Percentiles rank a stretch among this genome's conserved stretches.
Evolutionary conservation across 1,139 yeast genomes (phyloP).

Genomic region (Blastobotrys capitulatus): DNA sequence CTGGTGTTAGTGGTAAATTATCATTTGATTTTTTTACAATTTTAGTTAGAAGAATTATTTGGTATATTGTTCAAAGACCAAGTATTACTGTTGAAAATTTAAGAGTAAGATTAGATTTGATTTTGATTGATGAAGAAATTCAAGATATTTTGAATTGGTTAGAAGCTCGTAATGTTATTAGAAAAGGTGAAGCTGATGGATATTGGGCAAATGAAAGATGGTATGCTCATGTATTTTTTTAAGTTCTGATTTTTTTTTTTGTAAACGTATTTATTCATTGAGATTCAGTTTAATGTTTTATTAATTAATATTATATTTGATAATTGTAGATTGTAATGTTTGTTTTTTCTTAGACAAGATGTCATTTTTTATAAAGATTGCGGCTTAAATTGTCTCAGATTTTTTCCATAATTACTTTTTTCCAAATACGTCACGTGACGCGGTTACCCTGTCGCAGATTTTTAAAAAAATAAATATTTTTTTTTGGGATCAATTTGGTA

Average conservation of each 20-base stretch:
- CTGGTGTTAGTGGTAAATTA: slow-evolving; percentile 57
- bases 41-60: slow-evolving; percentile 49
- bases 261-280: too few relatives aligned
- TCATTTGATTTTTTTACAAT: slow-evolving; percentile 57
- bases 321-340: too few relatives aligned
- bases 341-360: too few relatives aligned
- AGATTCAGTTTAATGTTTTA: too few relatives aligned
- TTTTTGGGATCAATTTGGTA: too few relatives aligned
- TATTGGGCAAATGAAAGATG: slow-evolving; percentile 48
- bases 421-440: slow-evolving; percentile 3
- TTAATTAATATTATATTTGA: too few relatives aligned
- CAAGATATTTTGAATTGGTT: slow-evolving; percentile 55
- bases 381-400: not conserved
- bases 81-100: slow-evolving; percentile 46
- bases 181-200: slow-evolving; percentile 41
- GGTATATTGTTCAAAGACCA: slow-evolving; percentile 45
- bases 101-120: slow-evolving; percentile 37
- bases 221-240: slow-evolving; percentile 35
- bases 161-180: slow-evolving; percentile 38
- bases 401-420: not conserved
- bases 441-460: slow-evolving; percentile 6
- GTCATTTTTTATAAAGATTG: too few relatives aligned
- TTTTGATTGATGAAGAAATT: slow-evolving; percentile 48
- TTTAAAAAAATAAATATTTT: too few relatives aligned
- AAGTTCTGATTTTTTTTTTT: not conserved